Base-by-base conservation (phyloP, 805 yeast genomes). In the Hanseniaspora taiwanica region DNA sequence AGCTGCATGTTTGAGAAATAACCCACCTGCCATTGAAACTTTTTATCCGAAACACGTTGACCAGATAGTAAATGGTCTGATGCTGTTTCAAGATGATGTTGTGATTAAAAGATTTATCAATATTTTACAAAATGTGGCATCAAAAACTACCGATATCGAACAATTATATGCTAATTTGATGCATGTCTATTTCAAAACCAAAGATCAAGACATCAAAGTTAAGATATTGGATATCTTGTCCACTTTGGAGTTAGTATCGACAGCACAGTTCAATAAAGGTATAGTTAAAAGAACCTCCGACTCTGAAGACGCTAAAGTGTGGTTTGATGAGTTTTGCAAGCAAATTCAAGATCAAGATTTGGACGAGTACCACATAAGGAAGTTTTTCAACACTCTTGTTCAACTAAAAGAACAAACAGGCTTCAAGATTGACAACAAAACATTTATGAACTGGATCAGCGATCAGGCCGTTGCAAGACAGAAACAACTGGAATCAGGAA, bases 1-100 rank as follows among this genome's bases (percentile, higher is more conserved):
- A 43, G 78, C 81, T 0, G 68, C 83, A 4, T 59, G 87, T 4
- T 56, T 85, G 35, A 68, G 95, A 49, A 85, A 85, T 54, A 86
- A 86, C 53, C 76, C 74, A 2, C 71, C 69, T 2, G 85, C 86
- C 0, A 46, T 68, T 2, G 56, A 56, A 2, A n/a, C 25, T 10
- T 38, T 40, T 6, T 56, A 59, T 41, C 71, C 77, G 0, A 44
- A 46, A 3, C 55, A 57, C 39, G 52, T 66, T 16, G 72, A 69
- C 45, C 43, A 46, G 2, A 45, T 59, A 7, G 53, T 74, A 36
- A 44, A 48, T 0, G 46, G 44, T 2, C 45, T 56, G 7, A 44
- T 53, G 21, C 40, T 45, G 13, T 35, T 42, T 24, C 38, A 47
- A 24, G 35, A 36, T 9, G 16, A 35, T 12, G 21, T 38, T 10